These are phyloP conservation scores for Aspergillus arachidicola DNA, from an alignment of 2,329 filamentous ascomycete genomes.

Conservation along the genomic window DNA sequence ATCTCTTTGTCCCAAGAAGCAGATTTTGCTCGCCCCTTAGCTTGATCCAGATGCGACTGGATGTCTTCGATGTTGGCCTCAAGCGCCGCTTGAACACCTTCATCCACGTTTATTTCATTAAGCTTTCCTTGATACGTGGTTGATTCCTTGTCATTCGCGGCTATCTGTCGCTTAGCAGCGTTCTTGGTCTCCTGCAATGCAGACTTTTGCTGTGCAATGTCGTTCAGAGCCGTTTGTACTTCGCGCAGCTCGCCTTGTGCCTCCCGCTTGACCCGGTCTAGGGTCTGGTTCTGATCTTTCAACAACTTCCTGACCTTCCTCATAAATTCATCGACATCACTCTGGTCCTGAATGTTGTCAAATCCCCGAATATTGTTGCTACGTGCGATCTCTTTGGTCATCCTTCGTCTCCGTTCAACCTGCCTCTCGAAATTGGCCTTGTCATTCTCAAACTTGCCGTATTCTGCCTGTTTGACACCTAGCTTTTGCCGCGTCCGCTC, in stretches of 20 bases:
- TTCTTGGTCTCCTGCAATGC: constrained; percentile 74
- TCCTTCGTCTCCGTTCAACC: constrained; percentile 67
- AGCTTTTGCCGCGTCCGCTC: constrained; percentile 48
- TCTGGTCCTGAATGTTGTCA: constrained; percentile 75
- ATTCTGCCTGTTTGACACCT: constrained; percentile 46
- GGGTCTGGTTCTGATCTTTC: constrained; percentile 74
- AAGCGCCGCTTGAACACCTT: constrained; percentile 77
- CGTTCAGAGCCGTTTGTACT: constrained; percentile 71
- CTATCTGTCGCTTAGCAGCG: constrained; percentile 71
- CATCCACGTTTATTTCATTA: constrained; percentile 77
- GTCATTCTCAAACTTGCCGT: constrained; percentile 79
- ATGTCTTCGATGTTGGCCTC: constrained; percentile 74
- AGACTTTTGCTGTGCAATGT: constrained; percentile 73
- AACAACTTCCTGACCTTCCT: constrained; percentile 73
- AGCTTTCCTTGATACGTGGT: constrained; percentile 67
- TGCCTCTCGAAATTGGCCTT: constrained; percentile 86
- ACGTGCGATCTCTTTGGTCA: constrained; percentile 77
- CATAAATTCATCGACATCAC: constrained; percentile 74
- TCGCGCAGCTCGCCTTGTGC: constrained; percentile 73
- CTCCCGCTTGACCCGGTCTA: constrained; percentile 74
- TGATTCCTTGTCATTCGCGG: constrained; percentile 71
- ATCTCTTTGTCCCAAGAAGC: constrained; percentile 73
- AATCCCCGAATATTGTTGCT: constrained; percentile 81
- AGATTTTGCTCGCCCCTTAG: constrained; percentile 64
- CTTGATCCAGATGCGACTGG: constrained; percentile 62